Evolutionary conservation across 2,329 filamentous ascomycete species (phyloP), one percentile per base, ranked within the genome.

Genomic region (Aspergillus texensis): DNA sequence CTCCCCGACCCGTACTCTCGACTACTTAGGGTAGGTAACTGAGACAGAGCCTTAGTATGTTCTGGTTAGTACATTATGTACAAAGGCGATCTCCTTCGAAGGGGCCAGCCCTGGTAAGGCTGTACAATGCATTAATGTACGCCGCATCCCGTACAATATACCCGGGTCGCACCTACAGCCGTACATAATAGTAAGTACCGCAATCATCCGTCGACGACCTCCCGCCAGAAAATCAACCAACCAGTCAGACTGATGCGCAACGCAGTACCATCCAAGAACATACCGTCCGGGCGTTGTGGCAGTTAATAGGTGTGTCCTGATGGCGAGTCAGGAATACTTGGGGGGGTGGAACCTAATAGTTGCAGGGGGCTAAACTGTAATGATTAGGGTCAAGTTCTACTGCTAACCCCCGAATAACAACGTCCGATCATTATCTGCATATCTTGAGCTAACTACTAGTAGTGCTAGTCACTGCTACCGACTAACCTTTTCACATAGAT

Each of bases 71-170:
- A 48, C 45, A 48, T 48, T 1, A 28, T 19, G 16, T 50, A 50
- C 46, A 16, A 50, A 30, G 46, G 21, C 6, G 26, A 52, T 60
- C 34, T 32, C 46, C 52, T 46, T 36, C 24, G 30, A 36, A 60
- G 21, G 36, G 36, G 32, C 39, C 30, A 66, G 65, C 64, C 67
- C 67, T 60, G 63, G 67, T 68, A 69, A 68, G 65, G 67, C 66
- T 68, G 63, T 45, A 45, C 48, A 62, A 64, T 60, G 68, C 62
- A 66, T 57, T 36, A 56, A 58, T 55, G 32, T 54, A 61, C 54
- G 60, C 61, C 64, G 50, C 48, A 60, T 61, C 55, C 58, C 48
- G 55, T 52, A 26, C 28, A 55, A 53, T 30, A 19, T 52, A 60
- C 53, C 61, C 21, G 36, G 28, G 58, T 50, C 24, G 48, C 41